Evolutionary conservation across 306 rosid genomes (phyloP).

Genomic region (Cicer arietinum): DNA sequence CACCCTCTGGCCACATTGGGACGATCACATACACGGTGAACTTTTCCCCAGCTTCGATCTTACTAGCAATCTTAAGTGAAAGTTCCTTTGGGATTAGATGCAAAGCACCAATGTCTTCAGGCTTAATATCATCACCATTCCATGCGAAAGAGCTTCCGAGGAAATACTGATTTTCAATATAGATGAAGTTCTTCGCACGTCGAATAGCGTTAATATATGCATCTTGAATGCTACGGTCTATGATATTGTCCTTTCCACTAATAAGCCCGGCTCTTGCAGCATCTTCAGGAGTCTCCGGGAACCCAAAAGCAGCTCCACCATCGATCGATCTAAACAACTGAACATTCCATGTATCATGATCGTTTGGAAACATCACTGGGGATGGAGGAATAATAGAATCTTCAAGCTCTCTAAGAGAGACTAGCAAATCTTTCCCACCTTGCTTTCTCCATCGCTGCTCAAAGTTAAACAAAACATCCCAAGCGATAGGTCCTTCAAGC

Average conservation of each 20-base stretch:
- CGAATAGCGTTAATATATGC: slow-evolving; percentile 76
- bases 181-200: slow-evolving; percentile 73
- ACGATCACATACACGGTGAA: slow-evolving; percentile 68
- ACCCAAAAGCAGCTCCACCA: slow-evolving; percentile 84
- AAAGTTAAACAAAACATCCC: slow-evolving; percentile 80
- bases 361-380: slow-evolving; percentile 67
- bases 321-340: slow-evolving; percentile 79
- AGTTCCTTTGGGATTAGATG: slow-evolving; percentile 78
- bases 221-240: slow-evolving; percentile 79
- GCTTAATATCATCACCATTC: slow-evolving; percentile 62
- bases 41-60: slow-evolving; percentile 79
- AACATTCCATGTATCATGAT: slow-evolving; percentile 76
- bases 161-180: slow-evolving; percentile 79
- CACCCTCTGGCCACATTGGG: slow-evolving; percentile 86
- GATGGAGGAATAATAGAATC: slow-evolving; percentile 68
- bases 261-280: slow-evolving; percentile 76
- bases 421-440: slow-evolving; percentile 75
- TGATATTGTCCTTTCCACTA: slow-evolving; percentile 77
- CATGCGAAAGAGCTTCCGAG: slow-evolving; percentile 73
- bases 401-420: slow-evolving; percentile 64
- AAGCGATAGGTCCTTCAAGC: slow-evolving; percentile 79
- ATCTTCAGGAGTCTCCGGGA: slow-evolving; percentile 78
- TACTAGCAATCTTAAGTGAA: slow-evolving; percentile 70
- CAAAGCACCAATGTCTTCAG: slow-evolving; percentile 68
- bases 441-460: slow-evolving; percentile 83